Percentiles rank a stretch among this genome's conserved stretches.
phyloP scores from a whole-genome alignment of 257 asterid genomes.

The Cruciata laevipes region DNA sequence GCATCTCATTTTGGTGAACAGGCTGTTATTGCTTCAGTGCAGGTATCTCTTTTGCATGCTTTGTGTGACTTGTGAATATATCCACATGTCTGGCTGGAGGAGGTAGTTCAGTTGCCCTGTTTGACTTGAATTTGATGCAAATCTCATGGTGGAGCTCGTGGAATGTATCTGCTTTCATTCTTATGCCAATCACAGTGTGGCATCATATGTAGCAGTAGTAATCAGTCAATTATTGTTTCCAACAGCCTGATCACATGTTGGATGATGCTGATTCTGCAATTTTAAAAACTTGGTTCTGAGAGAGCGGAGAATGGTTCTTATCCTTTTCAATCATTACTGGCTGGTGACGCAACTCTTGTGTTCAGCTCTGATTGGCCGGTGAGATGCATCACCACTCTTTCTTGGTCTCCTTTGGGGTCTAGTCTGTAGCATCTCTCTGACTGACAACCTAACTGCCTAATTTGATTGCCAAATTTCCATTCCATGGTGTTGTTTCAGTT shows the following conservation, averaged over 20 bases:
- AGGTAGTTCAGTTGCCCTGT: neutral
- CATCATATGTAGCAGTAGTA: neutral
- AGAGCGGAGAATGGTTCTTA: conserved; percentile 74
- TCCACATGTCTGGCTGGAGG: neutral
- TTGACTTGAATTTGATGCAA: no score
- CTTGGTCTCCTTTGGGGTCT: neutral
- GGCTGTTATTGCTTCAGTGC: conserved; percentile 78
- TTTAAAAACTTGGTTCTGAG: conserved; percentile 64
- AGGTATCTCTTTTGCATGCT: conserved; percentile 38
- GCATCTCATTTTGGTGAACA: conserved; percentile 70
- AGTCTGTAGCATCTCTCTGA: conserved; percentile 4
- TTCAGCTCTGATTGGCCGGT: conserved; percentile 99
- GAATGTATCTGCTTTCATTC: no score
- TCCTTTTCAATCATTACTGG: conserved; percentile 59
- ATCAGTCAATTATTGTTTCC: conserved; percentile 15
- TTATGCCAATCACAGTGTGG: neutral
- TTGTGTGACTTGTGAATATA: neutral
- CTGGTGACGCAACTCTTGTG: conserved; percentile 54
- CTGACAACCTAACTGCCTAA: no score
- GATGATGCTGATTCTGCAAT: conserved; percentile 82
- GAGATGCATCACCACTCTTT: conserved; percentile 10
- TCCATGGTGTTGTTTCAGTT: conserved; percentile 36
- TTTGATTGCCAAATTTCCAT: neutral
- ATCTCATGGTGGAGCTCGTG: neutral
- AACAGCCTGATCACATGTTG: conserved; percentile 87